Conservation (phyloP, 2,329 filamentous ascomycete genomes). For the Diaporthe sp. region DNA sequence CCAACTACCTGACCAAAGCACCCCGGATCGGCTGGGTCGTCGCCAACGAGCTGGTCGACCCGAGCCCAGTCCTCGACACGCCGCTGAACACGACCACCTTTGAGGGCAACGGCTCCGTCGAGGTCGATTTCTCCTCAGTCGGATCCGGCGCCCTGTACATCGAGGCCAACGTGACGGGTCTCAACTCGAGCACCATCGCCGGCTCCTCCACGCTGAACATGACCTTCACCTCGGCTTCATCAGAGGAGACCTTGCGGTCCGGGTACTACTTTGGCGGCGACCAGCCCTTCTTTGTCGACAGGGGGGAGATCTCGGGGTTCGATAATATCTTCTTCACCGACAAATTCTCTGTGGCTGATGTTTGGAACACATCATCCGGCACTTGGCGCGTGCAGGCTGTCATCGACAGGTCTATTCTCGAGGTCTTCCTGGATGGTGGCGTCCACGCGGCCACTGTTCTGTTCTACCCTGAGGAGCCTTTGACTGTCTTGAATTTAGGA, state of each 20-base stretch:
- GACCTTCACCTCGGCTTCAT: constrained; percentile 56
- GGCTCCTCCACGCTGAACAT: constrained; percentile 47
- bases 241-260: constrained; percentile 62
- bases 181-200: constrained; percentile 45
- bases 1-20: constrained; percentile 64
- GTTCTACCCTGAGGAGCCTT: constrained; percentile 62
- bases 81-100: constrained; percentile 58
- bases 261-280: constrained; percentile 65
- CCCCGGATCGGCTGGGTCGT: constrained; percentile 65
- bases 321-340: constrained; percentile 65
- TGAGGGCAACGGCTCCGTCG: constrained; percentile 62
- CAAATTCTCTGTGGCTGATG: constrained; percentile 56
- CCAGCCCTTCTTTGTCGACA: constrained; percentile 64
- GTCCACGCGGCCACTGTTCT: constrained; percentile 62
- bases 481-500: constrained; percentile 54
- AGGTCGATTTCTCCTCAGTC: constrained; percentile 64
- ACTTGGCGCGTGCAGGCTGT: constrained; percentile 58
- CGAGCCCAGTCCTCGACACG: constrained; percentile 60
- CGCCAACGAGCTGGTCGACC: constrained; percentile 63
- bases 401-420: constrained; percentile 67
- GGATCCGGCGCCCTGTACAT: constrained; percentile 67
- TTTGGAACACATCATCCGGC: constrained; percentile 45
- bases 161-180: constrained; percentile 64
- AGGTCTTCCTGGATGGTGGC: constrained; percentile 68
- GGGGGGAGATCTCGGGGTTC: constrained; percentile 58